Evolutionary conservation across 176 grass and related monocot genomes (phyloP).

Genomic region (Areca catechu): DNA sequence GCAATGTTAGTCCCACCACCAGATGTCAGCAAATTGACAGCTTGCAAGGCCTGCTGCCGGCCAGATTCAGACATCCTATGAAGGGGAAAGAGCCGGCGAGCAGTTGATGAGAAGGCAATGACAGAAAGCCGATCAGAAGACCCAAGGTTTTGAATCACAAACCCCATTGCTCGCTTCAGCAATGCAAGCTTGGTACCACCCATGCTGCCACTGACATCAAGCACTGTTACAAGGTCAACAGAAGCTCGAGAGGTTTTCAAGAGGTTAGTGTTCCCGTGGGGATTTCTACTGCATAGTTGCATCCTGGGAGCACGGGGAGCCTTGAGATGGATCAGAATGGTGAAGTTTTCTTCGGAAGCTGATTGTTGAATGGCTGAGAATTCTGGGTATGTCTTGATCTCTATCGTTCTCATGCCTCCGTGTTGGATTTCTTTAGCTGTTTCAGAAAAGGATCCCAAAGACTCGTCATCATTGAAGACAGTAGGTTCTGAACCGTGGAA

Average conservation of each 20-base stretch:
- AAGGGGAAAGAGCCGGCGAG: slow-evolving; percentile 56
- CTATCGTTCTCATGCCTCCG: slow-evolving; percentile 28
- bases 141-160: slow-evolving; percentile 81
- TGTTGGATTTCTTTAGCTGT: not conserved
- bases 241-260: slow-evolving; percentile 34
- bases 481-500: slow-evolving; percentile 33
- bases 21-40: slow-evolving; percentile 42
- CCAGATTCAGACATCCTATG: slow-evolving; percentile 50
- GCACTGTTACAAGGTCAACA: slow-evolving; percentile 84
- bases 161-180: slow-evolving; percentile 72
- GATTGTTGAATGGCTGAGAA: slow-evolving; percentile 32
- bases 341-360: slow-evolving; percentile 29
- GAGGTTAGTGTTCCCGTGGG: not conserved
- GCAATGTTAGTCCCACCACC: slow-evolving; percentile 56
- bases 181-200: slow-evolving; percentile 63
- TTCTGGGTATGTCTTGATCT: slow-evolving; percentile 53
- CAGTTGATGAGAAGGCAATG: slow-evolving; percentile 42
- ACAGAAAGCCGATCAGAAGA: slow-evolving; percentile 58
- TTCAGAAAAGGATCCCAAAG: slow-evolving; percentile 32
- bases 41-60: slow-evolving; percentile 40
- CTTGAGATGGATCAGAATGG: slow-evolving; percentile 76
- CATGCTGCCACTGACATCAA: slow-evolving; percentile 98
- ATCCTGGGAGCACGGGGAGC: slow-evolving; percentile 30
- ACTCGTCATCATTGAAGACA: slow-evolving; percentile 74
- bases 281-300: not conserved